phyloP scores from a whole-genome alignment of 768 basidiomycete species.

The Clavulina sp. region DNA sequence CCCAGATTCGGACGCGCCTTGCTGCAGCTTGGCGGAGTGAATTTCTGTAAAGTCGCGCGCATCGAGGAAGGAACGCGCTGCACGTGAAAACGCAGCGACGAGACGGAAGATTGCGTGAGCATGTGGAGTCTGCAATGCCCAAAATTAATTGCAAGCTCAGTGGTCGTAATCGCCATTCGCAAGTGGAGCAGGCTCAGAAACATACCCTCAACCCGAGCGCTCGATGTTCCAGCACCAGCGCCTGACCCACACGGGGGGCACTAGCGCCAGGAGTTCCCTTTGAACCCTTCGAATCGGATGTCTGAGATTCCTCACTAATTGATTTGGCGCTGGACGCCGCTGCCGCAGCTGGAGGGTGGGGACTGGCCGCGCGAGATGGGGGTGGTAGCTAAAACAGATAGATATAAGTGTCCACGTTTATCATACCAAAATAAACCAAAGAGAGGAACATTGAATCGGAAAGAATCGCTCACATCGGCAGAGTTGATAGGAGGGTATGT shows the following conservation, averaged over 20 bases:
- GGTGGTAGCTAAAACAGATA: not conserved
- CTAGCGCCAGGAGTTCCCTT: too few relatives aligned
- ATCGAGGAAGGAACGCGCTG: slow-evolving; percentile 72
- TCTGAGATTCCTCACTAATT: too few relatives aligned
- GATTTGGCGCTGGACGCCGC: too few relatives aligned
- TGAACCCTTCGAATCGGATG: too few relatives aligned
- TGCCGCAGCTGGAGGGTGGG: not conserved
- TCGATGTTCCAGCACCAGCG: too few relatives aligned
- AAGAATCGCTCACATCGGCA: too few relatives aligned
- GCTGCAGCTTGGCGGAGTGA: slow-evolving; percentile 92
- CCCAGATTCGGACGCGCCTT: slow-evolving; percentile 89
- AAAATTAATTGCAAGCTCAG: too few relatives aligned
- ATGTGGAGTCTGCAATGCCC: slow-evolving; percentile 72
- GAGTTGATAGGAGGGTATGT: not conserved
- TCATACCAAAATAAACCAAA: not conserved
- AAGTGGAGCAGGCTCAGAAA: too few relatives aligned
- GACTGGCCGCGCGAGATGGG: not conserved
- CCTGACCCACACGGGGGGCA: too few relatives aligned
- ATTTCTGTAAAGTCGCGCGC: slow-evolving; percentile 78
- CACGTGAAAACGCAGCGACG: slow-evolving; percentile 65
- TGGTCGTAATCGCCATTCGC: too few relatives aligned
- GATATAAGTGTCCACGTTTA: not conserved
- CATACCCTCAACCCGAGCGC: too few relatives aligned
- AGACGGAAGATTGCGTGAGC: slow-evolving; percentile 92
- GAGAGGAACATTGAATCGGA: not conserved